These are phyloP conservation scores for Galium porrigens DNA, from an alignment of 305 asterid genomes.

Conservation along the genomic window DNA sequence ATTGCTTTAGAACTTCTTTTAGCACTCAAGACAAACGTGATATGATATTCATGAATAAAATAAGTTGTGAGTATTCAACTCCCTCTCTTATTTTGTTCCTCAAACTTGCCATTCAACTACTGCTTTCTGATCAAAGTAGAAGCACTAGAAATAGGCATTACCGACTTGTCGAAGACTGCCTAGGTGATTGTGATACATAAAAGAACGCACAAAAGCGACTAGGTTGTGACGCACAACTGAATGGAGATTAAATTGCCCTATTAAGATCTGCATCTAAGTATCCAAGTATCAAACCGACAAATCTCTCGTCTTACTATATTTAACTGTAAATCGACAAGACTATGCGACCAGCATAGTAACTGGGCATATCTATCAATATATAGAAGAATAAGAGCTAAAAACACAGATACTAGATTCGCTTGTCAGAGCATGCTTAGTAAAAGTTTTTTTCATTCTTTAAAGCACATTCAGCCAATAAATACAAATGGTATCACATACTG, in stretches of 20 bases:
- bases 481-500: neutral
- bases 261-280: no score
- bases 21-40: neutral
- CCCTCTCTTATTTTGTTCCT: neutral
- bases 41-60: neutral
- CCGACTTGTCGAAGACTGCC: no score
- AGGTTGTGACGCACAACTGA: no score
- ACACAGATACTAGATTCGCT: neutral
- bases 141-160: no score
- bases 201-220: no score
- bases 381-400: neutral
- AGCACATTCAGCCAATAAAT: neutral
- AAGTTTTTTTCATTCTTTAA: neutral
- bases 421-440: neutral
- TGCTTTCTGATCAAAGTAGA: neutral
- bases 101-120: neutral
- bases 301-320: no score
- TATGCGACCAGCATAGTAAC: neutral
- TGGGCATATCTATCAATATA: neutral
- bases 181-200: no score
- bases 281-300: no score
- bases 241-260: no score
- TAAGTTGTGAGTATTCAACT: neutral
- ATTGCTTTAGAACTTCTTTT: neutral
- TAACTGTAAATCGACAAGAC: no score